Base-by-base conservation (phyloP, 768 basidiomycete species). In the Tulasnella sp. region DNA sequence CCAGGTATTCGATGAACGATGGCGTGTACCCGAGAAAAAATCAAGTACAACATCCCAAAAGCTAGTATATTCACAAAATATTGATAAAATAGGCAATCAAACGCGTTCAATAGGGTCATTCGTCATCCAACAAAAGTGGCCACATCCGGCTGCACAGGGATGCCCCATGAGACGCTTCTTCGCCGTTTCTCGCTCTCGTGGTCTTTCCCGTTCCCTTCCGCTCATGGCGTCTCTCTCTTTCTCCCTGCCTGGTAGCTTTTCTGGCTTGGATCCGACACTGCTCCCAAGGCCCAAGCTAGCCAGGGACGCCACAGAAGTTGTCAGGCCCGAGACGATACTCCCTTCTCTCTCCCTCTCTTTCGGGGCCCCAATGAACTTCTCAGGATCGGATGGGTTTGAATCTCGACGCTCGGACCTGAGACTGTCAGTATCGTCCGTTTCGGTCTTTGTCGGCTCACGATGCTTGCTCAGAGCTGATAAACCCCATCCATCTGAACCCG, bases 141-240 rank as follows among this genome's bases (percentile, higher is more conserved):
- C 94, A 85, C 94, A 95, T 5, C 94, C 94, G 62, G 93, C 89
- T 19, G 93, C 92, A 85, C 94, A 95, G 0, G 87, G 88, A 83
- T 92, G 91, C 3, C 91, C 93, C 18, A 86, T 83, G 46, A 89
- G 44, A 52, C 81, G 71, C 34, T 71, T 68, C 56, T 71, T 80
- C 27, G 78, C 68, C 27, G 56, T 8, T 36, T 78, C 74, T 19
- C 36, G 24, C 31, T 44, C 74, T 34, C 68, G 21, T 5, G 34
- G 31, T 77, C 73, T 74, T 42, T 56, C 44, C 58, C 46, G 68
- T 77, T 62, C 31, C 77, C 42, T 52, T 38, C 42, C 12, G 48
- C 36, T 34, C 39, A 36, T 1, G 34, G 71, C 14, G 21, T 73
- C 40, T 38, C 21, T 52, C 21, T 40, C 75, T 31, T 58, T 76